Conservation (phyloP, 83 land plant species). For the Larix sibirica region DNA sequence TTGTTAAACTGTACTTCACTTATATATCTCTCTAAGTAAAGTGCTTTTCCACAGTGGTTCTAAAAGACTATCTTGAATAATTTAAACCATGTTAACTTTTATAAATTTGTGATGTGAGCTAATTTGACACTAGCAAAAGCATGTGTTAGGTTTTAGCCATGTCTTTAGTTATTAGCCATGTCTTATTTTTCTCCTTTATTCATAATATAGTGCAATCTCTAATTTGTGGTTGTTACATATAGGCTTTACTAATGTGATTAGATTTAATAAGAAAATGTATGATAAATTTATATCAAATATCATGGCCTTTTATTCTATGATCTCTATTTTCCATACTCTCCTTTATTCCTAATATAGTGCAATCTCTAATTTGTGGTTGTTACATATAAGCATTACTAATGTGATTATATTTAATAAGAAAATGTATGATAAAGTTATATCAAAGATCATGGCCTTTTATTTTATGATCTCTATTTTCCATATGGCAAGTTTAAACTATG, state of each 20-base stretch:
- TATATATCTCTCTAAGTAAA: neutral
- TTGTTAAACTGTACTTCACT: neutral
- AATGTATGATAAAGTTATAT: conserved; percentile 39
- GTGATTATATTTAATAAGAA: conserved; percentile 38
- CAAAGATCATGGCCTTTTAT: conserved; percentile 43
- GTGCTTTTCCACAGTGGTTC: conserved; percentile 29
- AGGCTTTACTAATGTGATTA: conserved; percentile 31
- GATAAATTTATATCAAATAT: conserved; percentile 39
- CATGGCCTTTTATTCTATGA: conserved; percentile 47
- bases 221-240: conserved; percentile 12
- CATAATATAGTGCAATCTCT: neutral
- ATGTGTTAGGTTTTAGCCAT: neutral
- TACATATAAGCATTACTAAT: conserved; percentile 30
- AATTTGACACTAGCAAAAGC: neutral
- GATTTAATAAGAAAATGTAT: conserved; percentile 40
- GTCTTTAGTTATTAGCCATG: neutral
- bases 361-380: neutral
- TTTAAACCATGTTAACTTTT: conserved; percentile 35
- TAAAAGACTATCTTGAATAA: conserved; percentile 47
- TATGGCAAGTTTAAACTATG: conserved; percentile 41
- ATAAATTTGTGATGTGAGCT: neutral
- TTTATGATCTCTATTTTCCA: conserved; percentile 48
- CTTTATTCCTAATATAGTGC: conserved; percentile 3
- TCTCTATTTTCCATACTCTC: too few species aligned
- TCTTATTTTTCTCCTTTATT: neutral